These are phyloP conservation scores for Silene latifolia DNA, from an alignment of 148 eudicot species.

Conservation along the genomic window DNA sequence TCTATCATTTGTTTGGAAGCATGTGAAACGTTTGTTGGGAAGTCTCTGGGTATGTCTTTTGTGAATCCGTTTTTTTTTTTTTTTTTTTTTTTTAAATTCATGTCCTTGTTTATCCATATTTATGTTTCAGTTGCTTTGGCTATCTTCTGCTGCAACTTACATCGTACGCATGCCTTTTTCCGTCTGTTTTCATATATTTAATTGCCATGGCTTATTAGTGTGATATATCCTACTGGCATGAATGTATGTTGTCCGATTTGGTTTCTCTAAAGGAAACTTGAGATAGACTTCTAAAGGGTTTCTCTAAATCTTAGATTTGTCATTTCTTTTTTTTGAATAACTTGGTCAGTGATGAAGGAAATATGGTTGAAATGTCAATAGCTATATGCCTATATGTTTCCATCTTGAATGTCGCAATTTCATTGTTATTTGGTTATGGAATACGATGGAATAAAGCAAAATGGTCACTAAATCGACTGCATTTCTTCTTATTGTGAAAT, in stretches of 20 bases:
- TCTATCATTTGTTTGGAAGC: constrained; percentile 69
- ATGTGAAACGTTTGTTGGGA: constrained; percentile 53
- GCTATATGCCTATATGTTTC: too few species aligned
- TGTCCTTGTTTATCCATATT: not conserved
- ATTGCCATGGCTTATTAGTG: not conserved
- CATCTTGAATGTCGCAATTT: not conserved
- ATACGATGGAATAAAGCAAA: too few species aligned
- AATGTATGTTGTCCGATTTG: not conserved
- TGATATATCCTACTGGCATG: not conserved
- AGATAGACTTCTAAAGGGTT: not conserved
- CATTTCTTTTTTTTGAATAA: not conserved
- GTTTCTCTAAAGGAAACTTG: not conserved
- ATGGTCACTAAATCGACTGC: too few species aligned
- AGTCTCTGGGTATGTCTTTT: constrained; percentile 72
- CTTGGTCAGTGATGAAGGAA: not conserved
- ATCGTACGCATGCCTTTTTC: too few species aligned
- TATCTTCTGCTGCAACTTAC: not conserved
- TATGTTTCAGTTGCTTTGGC: not conserved
- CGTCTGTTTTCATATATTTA: too few species aligned
- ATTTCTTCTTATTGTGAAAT: too few species aligned
- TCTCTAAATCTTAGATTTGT: not conserved
- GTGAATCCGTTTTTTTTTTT: not conserved
- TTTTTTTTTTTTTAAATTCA: too few species aligned
- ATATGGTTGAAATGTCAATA: not conserved
- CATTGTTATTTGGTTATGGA: too few species aligned